Percentiles rank a stretch among this genome's conserved stretches.
phyloP scores from a whole-genome alignment of 108 stramenopile species.

The Nitzschia palea region DNA sequence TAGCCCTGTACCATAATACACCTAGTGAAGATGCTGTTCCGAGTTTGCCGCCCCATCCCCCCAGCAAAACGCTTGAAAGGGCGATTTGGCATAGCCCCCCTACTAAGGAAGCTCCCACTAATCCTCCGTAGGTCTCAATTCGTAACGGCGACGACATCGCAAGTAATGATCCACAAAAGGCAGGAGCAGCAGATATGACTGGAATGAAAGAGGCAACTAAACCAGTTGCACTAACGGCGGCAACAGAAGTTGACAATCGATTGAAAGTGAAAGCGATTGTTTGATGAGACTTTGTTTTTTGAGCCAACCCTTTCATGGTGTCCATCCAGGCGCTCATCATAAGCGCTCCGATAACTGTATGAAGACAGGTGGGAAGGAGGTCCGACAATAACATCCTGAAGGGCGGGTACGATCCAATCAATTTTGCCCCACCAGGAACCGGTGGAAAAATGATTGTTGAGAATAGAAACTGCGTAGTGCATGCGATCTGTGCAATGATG shows the following conservation, averaged over 20 bases:
- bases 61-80: conserved; percentile 15
- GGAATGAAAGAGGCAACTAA: conserved; percentile 3
- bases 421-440: neutral
- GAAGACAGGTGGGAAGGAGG: conserved; percentile 1
- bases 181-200: conserved; percentile 14
- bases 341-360: conserved; percentile 13
- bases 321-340: conserved; percentile 15
- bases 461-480: conserved; percentile 20
- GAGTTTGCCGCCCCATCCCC: conserved; percentile 34
- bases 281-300: neutral
- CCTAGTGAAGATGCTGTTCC: conserved; percentile 22
- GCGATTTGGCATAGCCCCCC: conserved; percentile 1
- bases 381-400: neutral
- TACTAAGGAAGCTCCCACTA: conserved; percentile 9
- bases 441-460: neutral
- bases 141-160: conserved; percentile 17
- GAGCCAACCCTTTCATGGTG: neutral
- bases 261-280: neutral
- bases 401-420: neutral
- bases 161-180: conserved; percentile 21
- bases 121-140: neutral
- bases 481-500: conserved; percentile 23
- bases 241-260: conserved; percentile 10
- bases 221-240: conserved; percentile 17
- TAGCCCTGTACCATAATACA: conserved; percentile 8